Evolutionary conservation across 2,329 filamentous ascomycete species (phyloP).

Genomic region (Aspergillus tamarii): DNA sequence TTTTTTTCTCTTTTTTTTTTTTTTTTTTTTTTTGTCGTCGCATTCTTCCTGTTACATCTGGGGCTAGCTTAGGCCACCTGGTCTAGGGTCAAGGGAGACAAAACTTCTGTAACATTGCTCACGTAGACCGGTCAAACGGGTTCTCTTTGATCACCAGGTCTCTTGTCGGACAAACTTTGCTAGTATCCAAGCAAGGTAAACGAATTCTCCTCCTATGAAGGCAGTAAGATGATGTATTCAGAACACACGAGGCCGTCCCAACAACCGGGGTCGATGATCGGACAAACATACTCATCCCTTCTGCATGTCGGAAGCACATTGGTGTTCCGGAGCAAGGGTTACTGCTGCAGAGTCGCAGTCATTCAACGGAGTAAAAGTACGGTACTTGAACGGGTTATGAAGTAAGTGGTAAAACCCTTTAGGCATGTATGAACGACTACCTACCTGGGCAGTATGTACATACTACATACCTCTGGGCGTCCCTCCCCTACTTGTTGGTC

Average conservation of each 20-base stretch:
- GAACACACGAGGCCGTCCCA: background rate
- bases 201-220: background rate
- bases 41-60: background rate
- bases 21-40: no score
- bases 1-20: no score
- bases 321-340: slow-evolving; percentile 6
- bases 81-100: background rate
- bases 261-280: background rate
- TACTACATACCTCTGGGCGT: background rate
- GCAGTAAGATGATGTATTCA: background rate
- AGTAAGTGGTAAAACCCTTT: background rate
- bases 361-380: background rate
- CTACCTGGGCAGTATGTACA: no score
- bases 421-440: background rate
- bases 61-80: background rate
- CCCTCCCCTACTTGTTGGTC: background rate
- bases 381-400: background rate
- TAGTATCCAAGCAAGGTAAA: background rate
- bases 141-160: background rate
- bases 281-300: background rate
- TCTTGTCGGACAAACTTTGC: background rate
- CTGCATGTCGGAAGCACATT: slow-evolving; percentile 7
- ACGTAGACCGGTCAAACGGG: background rate
- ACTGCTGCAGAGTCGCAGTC: background rate
- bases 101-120: background rate